phyloP scores from a whole-genome alignment of 148 eudicot species.

The Selenicereus undatus region DNA sequence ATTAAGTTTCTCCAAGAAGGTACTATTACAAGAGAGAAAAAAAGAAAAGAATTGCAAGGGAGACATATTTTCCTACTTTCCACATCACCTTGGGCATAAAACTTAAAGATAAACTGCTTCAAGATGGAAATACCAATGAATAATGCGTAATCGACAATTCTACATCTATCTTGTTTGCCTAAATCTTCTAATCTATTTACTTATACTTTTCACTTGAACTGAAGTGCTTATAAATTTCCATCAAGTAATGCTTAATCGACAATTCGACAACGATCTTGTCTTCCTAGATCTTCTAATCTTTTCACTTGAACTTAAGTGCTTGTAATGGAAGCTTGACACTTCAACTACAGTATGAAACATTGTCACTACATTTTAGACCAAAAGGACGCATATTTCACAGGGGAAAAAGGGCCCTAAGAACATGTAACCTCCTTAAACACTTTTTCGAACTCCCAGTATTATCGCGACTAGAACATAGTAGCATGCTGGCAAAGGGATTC shows the following conservation, averaged over 20 bases:
- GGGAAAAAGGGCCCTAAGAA: background rate
- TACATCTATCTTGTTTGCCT: background rate
- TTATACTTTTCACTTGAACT: background rate
- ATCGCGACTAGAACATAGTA: background rate
- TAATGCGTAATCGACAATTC: background rate
- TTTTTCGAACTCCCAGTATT: background rate
- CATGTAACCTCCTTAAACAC: background rate
- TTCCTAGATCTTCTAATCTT: background rate
- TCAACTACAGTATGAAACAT: background rate
- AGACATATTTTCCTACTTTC: background rate
- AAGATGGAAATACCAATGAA: background rate
- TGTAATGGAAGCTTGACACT: background rate
- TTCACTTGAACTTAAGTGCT: background rate
- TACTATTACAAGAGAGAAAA: background rate
- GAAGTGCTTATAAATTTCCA: background rate
- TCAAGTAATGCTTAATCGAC: background rate
- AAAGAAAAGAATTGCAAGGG: background rate
- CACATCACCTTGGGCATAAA: slow-evolving; percentile 1
- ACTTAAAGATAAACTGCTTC: background rate
- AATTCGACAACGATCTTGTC: background rate
- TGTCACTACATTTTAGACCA: background rate
- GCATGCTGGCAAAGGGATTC: background rate
- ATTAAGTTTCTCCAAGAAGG: background rate
- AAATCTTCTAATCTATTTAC: background rate
- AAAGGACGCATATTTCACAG: background rate